phyloP scores from a whole-genome alignment of 73 alveolate species.

The Symbiodinium pilosum region DNA sequence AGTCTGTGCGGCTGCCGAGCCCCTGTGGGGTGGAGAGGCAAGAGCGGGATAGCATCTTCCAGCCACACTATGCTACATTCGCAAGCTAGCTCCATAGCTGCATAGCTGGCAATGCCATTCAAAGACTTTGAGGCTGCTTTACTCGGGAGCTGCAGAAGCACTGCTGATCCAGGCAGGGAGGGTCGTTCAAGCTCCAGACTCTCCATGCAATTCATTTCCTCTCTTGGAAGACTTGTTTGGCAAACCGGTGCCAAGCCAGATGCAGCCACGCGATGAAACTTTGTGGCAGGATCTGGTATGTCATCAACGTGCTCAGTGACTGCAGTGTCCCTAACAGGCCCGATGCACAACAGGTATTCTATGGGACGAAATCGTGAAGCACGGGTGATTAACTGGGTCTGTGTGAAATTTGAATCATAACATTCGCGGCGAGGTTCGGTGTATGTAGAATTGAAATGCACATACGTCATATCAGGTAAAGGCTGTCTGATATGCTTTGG shows the following conservation, averaged over 20 bases:
- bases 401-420: no score
- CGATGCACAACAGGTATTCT: not conserved
- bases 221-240: not conserved
- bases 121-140: not conserved
- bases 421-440: no score
- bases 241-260: not conserved
- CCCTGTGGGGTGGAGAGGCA: no score
- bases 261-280: not conserved
- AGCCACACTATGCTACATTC: not conserved
- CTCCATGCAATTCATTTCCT: not conserved
- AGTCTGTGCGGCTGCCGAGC: not conserved
- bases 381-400: no score
- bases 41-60: not conserved
- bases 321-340: conserved; percentile 10
- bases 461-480: no score
- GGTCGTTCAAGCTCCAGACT: not conserved
- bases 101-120: not conserved
- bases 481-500: no score
- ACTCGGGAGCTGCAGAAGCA: conserved; percentile 13
- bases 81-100: not conserved
- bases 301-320: conserved; percentile 15
- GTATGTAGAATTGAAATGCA: no score
- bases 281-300: not conserved
- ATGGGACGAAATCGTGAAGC: no score
- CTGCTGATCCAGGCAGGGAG: not conserved